Evolutionary conservation across 2,329 filamentous ascomycete species (phyloP), one percentile per base, ranked within the genome.

Genomic region (Eutypella sp.): DNA sequence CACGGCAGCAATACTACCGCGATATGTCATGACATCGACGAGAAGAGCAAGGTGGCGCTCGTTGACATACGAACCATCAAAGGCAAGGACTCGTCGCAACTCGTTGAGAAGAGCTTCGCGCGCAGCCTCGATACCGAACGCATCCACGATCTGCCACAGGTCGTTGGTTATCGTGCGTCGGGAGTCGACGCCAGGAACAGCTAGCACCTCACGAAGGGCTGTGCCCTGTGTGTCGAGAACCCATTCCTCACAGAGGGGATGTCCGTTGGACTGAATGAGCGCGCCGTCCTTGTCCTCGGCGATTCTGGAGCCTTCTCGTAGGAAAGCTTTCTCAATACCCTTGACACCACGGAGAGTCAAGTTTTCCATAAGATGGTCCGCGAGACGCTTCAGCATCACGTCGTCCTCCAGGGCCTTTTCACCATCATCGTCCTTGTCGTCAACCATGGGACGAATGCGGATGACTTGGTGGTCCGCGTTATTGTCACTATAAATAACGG

Each of bases 1-100:
- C 53, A 99, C 92, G 13, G 93, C 92, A 67, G 96, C 96, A 60
- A 99, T 84, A 59, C 87, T 85, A 55, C 93, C 93, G 60, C 93
- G 82, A 60, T 95, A 90, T 23, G 91, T 96, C 93, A 99, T 99
- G 52, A 99, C 89, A 71, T 99, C 93, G 54, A 95, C 90, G 44
- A 99, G 78, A 29, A 99, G 81, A 40, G 91, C 88, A 73, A 99
- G 83, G 73, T 99, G 93, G 61, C 93, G 90, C 71, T 97, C 90
- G 67, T 99, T 99, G 78, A 99, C 93, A 66, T 99, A 99, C 13
- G 93, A 97, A 79, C 95, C 95, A 65, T 97, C 93, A 65, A 99
- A 99, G 22, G 93, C 91, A 72, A 99, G 72, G 64, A 99, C 93
- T 61, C 89, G 84, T 24, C 87, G 89, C 75, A 99, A 70, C 65